Percentiles rank a stretch among this genome's conserved stretches.
Evolutionary conservation across 306 rosid species (phyloP).

Genomic region (Acacia acuminata): DNA sequence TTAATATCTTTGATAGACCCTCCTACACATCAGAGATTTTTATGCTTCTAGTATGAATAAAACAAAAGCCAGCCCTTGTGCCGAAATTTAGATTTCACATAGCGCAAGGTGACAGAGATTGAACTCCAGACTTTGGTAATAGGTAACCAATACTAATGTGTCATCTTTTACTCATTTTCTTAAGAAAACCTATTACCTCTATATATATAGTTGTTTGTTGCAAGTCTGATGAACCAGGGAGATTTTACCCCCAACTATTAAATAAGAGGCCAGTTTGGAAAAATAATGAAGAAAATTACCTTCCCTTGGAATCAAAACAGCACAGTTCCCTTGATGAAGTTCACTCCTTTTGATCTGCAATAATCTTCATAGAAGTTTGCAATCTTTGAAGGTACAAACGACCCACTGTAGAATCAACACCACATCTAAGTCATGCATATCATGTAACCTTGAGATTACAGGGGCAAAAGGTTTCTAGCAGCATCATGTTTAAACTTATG

Average conservation of each 20-base stretch:
- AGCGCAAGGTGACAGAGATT: background rate
- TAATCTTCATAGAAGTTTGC: conserved; percentile 86
- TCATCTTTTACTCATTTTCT: conserved; percentile 1
- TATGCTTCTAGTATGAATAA: background rate
- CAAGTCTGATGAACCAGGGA: background rate
- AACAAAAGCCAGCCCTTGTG: background rate
- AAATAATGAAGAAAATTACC: conserved; percentile 44
- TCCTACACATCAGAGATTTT: background rate
- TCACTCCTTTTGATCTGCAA: conserved; percentile 81
- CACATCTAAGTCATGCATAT: too few relatives aligned
- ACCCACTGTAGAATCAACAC: conserved; percentile 66
- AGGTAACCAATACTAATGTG: background rate
- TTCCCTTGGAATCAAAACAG: conserved; percentile 68
- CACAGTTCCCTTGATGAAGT: conserved; percentile 86
- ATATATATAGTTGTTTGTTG: background rate
- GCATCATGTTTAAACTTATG: background rate
- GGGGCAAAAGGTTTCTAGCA: background rate
- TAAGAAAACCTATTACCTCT: background rate
- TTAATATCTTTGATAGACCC: background rate
- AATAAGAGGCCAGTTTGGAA: background rate
- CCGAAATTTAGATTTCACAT: background rate
- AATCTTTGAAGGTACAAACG: conserved; percentile 88
- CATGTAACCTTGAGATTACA: background rate
- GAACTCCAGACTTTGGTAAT: background rate
- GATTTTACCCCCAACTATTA: conserved; percentile 4